Base-by-base conservation (phyloP, 768 basidiomycete species). In the Chalciporus chontae region DNA sequence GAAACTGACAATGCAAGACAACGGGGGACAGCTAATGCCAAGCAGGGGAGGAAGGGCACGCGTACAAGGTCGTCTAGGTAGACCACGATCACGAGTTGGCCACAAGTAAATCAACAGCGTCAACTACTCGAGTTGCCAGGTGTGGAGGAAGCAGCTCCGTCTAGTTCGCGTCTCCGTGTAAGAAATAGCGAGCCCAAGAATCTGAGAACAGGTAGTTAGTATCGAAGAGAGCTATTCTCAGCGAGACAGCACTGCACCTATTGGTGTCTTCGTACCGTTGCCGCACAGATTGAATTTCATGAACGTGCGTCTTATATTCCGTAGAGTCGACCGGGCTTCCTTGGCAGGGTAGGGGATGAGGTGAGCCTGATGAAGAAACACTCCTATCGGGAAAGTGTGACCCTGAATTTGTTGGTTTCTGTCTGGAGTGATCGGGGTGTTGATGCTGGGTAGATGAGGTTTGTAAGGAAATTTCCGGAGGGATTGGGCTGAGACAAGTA, bases 261-360 rank as follows among this genome's bases (percentile, higher is more conserved):
- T 89, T 90, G 0, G 72, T 71, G 46, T 77, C 75, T 61, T 83
- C 84, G 50, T 90, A 90, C 13, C 73, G 77, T 51, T 82, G 75
- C 40, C 72, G 73, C 14, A 85, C 83, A 13, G 65, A 68, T 29
- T 69, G 60, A 1, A 70, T 65, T 63, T 84, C 79, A 44, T 77
- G 56, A 38, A 61, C 48, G 34, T 62, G 49, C 48, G 58, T 58
- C 45, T 55, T 50, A 11, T 43, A 50, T 47, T 48, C 52, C 21
- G 24, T 48, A 56, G 48, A 15, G 15, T 10, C 40, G 10, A 41
- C 15, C n/a, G 10, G 13, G 45, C 13, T 36, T 23, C 26, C 42
- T 45, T 43, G 48, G 40, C 31, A 26, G 38, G 40, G 53, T 21
- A 52, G 54, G 50, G 37, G 50, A 38, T 45, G 29, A 7, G 44